Percentiles rank a stretch among this genome's conserved stretches.
These are phyloP conservation scores for Alternaria gaisen DNA, from an alignment of 2,329 filamentous ascomycete species.

Conservation along the genomic window DNA sequence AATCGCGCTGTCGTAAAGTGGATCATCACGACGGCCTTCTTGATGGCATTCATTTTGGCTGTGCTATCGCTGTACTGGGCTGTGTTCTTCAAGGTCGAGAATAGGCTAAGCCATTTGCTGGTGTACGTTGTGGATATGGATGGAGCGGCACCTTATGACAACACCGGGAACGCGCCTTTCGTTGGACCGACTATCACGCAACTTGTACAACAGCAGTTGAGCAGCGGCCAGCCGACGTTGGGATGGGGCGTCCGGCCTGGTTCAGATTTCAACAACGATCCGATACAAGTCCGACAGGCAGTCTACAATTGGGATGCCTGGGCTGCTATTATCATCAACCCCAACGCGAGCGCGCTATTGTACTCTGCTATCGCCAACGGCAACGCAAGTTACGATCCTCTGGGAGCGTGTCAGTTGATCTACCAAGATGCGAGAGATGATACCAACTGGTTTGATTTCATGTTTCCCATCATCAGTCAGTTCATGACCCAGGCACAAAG, in stretches of 20 bases:
- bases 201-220: slow-evolving; percentile 56
- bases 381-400: slow-evolving; percentile 68
- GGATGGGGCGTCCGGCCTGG: slow-evolving; percentile 62
- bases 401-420: slow-evolving; percentile 66
- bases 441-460: slow-evolving; percentile 62
- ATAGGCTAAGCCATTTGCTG: slow-evolving; percentile 54
- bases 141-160: slow-evolving; percentile 62
- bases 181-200: slow-evolving; percentile 65
- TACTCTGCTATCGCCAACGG: slow-evolving; percentile 63
- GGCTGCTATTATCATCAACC: slow-evolving; percentile 69
- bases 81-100: slow-evolving; percentile 61
- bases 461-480: slow-evolving; percentile 60
- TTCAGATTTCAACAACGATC: slow-evolving; percentile 64
- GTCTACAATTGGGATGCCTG: slow-evolving; percentile 68
- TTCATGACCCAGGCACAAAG: slow-evolving; percentile 59
- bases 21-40: slow-evolving; percentile 56
- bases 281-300: slow-evolving; percentile 64
- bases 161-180: slow-evolving; percentile 55
- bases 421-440: slow-evolving; percentile 66
- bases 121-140: slow-evolving; percentile 72
- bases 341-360: slow-evolving; percentile 68
- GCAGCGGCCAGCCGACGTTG: slow-evolving; percentile 52
- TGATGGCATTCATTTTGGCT: slow-evolving; percentile 65
- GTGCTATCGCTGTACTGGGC: slow-evolving; percentile 71
- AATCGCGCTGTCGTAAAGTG: slow-evolving; percentile 54